A percentile compares a stretch with the other conserved stretches of the same genome.
phyloP scores from a whole-genome alignment of 2,329 filamentous ascomycete species.

The Claviceps quebecensis region DNA sequence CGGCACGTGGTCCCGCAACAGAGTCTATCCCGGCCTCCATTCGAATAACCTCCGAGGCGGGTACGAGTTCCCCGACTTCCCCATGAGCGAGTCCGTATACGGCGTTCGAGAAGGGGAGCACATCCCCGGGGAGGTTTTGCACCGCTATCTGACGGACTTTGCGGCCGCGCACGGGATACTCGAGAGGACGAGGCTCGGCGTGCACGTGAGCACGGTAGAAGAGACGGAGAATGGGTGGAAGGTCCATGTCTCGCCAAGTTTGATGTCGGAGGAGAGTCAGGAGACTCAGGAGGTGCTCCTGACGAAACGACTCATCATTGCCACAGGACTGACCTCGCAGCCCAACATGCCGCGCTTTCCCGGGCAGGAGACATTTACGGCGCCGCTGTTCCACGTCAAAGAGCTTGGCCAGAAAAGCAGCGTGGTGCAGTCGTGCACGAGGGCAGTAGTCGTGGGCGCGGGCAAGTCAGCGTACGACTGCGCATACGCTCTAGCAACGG shows the following conservation, averaged over 20 bases:
- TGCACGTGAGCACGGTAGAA: slow-evolving; percentile 31
- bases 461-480: slow-evolving; percentile 46
- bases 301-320: slow-evolving; percentile 29
- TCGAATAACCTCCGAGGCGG: slow-evolving; percentile 50
- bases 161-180: slow-evolving; percentile 33
- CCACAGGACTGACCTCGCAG: slow-evolving; percentile 33
- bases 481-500: slow-evolving; percentile 37
- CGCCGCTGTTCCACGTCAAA: slow-evolving; percentile 28
- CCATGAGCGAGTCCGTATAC: slow-evolving; percentile 36
- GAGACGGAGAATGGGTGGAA: slow-evolving; percentile 11
- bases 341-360: slow-evolving; percentile 26
- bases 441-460: slow-evolving; percentile 36
- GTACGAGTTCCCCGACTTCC: slow-evolving; percentile 51
- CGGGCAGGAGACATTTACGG: slow-evolving; percentile 22
- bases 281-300: neutral
- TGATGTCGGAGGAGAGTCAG: neutral
- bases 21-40: slow-evolving; percentile 46
- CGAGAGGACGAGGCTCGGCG: slow-evolving; percentile 33
- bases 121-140: slow-evolving; percentile 22
- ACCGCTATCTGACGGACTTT: slow-evolving; percentile 24
- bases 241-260: slow-evolving; percentile 1
- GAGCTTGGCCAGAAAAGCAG: slow-evolving; percentile 23
- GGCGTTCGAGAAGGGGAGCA: slow-evolving; percentile 20
- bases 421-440: slow-evolving; percentile 18
- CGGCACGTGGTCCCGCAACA: slow-evolving; percentile 45